phyloP scores from a whole-genome alignment of 352 stramenopile genomes.

The Pythium vanterpoolii region DNA sequence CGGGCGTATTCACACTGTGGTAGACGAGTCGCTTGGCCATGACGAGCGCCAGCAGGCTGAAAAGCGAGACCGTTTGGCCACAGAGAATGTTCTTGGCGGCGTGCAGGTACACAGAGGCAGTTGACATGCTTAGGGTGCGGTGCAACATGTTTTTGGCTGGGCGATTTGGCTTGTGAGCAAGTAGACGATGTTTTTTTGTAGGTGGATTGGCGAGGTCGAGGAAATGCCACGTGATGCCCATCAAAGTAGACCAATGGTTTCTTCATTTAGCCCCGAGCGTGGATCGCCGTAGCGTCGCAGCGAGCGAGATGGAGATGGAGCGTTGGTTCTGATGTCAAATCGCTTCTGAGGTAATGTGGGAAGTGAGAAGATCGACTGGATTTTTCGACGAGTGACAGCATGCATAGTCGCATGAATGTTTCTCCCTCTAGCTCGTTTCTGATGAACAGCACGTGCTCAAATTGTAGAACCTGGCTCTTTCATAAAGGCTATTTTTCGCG shows the following conservation, averaged over 20 bases:
- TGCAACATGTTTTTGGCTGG: not conserved
- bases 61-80: slow-evolving; percentile 45
- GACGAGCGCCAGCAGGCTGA: slow-evolving; percentile 34
- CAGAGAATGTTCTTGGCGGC: slow-evolving; percentile 27
- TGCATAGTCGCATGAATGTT: not conserved
- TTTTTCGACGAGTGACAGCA: not conserved
- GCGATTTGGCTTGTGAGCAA: not conserved
- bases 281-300: not conserved
- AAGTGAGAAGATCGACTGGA: no score
- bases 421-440: not conserved
- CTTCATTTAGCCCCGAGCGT: not conserved
- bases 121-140: no score
- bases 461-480: no score
- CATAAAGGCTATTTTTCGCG: not conserved
- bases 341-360: not conserved
- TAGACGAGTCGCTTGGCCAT: slow-evolving; percentile 36
- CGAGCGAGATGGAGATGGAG: not conserved
- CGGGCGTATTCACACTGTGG: slow-evolving; percentile 25
- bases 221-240: not conserved
- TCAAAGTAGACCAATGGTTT: not conserved
- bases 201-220: not conserved
- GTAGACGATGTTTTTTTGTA: not conserved
- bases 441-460: no score
- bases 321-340: no score
- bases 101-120: not conserved